Conservation (phyloP, 805 yeast genomes). For the Kuraishia hungarica region DNA sequence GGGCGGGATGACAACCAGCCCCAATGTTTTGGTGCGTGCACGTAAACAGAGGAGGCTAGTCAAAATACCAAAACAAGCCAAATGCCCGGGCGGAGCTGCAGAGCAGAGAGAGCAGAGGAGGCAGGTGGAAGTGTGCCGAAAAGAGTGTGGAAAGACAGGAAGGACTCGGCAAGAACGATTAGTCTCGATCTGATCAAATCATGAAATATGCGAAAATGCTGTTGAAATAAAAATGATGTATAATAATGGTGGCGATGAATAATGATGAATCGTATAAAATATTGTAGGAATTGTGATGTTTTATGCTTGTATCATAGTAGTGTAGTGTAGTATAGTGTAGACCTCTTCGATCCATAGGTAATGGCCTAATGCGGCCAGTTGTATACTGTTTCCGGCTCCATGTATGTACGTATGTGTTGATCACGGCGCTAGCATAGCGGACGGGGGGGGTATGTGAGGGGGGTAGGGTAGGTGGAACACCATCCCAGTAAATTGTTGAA, state of each 20-base stretch:
- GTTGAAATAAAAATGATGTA: no score
- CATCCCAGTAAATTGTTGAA: no score
- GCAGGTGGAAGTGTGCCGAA: no score
- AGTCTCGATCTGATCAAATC: neutral
- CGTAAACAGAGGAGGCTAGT: neutral
- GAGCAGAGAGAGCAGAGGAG: neutral
- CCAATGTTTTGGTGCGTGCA: neutral
- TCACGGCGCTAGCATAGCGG: neutral
- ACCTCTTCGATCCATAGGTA: neutral
- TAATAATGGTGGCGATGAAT: neutral
- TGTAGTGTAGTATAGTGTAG: neutral
- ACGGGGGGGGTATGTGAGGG: no score
- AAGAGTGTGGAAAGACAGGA: no score
- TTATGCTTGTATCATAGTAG: neutral
- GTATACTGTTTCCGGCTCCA: neutral
- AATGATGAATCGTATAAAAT: no score
- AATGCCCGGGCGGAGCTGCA: neutral
- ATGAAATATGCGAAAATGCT: neutral
- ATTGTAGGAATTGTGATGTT: no score
- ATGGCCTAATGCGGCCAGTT: neutral
- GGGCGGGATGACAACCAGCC: neutral
- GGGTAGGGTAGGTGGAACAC: no score
- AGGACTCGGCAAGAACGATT: neutral
- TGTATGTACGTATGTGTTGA: neutral
- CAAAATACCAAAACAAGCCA: neutral